A percentile compares a stretch with the other conserved stretches of the same genome.
These are phyloP conservation scores for Poa pratensis DNA, from an alignment of 176 grass and related monocot genomes.

Conservation along the genomic window DNA sequence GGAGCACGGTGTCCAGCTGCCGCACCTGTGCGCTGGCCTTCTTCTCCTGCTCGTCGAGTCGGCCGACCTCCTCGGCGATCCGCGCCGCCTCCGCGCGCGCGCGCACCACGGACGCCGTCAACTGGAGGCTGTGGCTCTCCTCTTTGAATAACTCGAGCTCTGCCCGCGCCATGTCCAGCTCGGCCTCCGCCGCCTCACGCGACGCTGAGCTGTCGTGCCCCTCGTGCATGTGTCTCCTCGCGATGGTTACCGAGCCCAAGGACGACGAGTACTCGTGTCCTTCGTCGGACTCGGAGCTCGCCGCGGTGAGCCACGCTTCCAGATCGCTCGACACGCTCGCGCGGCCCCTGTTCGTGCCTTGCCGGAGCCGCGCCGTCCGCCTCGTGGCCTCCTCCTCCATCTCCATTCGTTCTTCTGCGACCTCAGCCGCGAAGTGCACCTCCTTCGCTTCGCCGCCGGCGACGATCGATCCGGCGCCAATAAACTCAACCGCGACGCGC, in stretches of 20 bases:
- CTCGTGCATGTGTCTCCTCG: not conserved
- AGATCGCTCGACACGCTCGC: slow-evolving; percentile 34
- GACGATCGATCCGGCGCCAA: not conserved
- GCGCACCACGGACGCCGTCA: slow-evolving; percentile 56
- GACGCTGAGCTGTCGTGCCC: not conserved
- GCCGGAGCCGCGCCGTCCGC: slow-evolving; percentile 25
- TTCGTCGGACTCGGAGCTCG: slow-evolving; percentile 51
- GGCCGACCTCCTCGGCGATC: slow-evolving; percentile 44
- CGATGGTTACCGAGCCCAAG: not conserved
- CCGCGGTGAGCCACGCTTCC: slow-evolving; percentile 45
- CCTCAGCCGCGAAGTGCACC: not conserved
- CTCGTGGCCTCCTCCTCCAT: slow-evolving; percentile 13
- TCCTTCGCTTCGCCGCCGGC: not conserved
- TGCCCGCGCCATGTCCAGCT: slow-evolving; percentile 50
- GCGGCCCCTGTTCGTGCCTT: slow-evolving; percentile 28
- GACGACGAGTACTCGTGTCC: not conserved
- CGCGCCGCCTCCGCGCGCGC: slow-evolving; percentile 55
- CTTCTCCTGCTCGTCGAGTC: slow-evolving; percentile 58
- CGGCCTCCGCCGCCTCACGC: slow-evolving; percentile 45
- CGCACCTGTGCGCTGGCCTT: slow-evolving; percentile 54
- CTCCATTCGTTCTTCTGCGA: not conserved
- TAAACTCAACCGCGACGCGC: slow-evolving; percentile 5
- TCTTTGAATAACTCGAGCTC: slow-evolving; percentile 64
- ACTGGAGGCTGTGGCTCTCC: slow-evolving; percentile 51
- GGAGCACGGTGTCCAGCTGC: slow-evolving; percentile 66